A percentile compares a stretch with the other conserved stretches of the same genome.
These are phyloP conservation scores for Eucalyptus lansdowneana DNA, from an alignment of 345 rosid species.

Conservation along the genomic window DNA sequence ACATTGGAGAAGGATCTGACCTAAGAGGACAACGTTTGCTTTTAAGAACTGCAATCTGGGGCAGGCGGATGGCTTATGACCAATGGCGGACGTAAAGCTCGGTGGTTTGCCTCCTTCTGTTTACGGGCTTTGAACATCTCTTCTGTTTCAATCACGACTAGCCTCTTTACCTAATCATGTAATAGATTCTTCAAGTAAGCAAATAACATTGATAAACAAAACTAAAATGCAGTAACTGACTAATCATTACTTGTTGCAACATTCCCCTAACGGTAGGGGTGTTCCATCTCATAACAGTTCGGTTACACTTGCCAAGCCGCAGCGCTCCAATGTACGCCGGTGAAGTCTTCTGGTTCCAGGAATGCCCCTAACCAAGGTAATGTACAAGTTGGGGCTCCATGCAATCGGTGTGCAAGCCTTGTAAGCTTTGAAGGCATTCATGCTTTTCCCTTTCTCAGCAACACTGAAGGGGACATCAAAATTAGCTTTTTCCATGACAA, in stretches of 20 bases:
- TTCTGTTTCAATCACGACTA: conserved; percentile 28
- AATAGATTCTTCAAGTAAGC: neutral
- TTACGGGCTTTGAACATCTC: conserved; percentile 39
- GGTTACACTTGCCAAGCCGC: conserved; percentile 30
- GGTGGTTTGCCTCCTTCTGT: conserved; percentile 14
- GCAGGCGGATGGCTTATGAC: conserved; percentile 10
- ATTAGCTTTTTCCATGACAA: neutral
- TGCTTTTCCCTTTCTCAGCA: neutral
- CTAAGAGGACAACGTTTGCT: neutral
- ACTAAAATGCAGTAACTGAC: neutral
- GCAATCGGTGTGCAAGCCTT: conserved; percentile 29
- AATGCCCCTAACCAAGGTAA: conserved; percentile 36
- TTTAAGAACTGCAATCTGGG: neutral
- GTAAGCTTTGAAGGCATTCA: conserved; percentile 41
- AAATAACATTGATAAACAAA: neutral
- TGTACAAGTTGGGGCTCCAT: conserved; percentile 33
- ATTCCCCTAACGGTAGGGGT: conserved; percentile 29
- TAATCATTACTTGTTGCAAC: conserved; percentile 24
- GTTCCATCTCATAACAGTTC: conserved; percentile 26
- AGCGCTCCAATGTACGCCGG: conserved; percentile 34
- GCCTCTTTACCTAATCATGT: conserved; percentile 23
- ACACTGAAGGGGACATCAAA: neutral
- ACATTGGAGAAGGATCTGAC: neutral
- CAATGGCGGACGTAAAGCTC: conserved; percentile 16
- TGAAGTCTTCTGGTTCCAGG: conserved; percentile 43